Percentiles rank a stretch among this genome's conserved stretches.
These are phyloP conservation scores for Rossbeevera mucosa DNA, from an alignment of 768 basidiomycete genomes.

Conservation along the genomic window DNA sequence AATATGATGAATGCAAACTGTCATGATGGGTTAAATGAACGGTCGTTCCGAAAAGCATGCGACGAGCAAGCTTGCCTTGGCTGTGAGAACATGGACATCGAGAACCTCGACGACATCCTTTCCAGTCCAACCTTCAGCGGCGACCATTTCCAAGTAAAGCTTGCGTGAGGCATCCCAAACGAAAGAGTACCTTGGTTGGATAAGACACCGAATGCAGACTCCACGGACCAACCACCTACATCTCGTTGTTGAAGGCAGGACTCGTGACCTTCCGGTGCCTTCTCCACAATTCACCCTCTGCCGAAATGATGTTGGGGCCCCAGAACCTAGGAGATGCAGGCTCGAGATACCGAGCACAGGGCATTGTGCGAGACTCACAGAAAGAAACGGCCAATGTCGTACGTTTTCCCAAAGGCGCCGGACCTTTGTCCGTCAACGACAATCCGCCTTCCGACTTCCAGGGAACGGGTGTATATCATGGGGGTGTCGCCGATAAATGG, in stretches of 20 bases:
- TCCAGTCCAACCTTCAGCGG: slow-evolving; percentile 14
- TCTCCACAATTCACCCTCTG: slow-evolving; percentile 16
- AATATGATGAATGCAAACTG: slow-evolving; percentile 22
- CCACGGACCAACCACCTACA: slow-evolving; percentile 8
- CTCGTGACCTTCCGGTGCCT: slow-evolving; percentile 17
- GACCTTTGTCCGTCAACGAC: slow-evolving; percentile 16
- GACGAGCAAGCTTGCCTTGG: slow-evolving; percentile 12
- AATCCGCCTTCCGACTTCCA: slow-evolving; percentile 20
- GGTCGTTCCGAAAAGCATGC: neutral
- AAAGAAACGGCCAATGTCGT: slow-evolving; percentile 8
- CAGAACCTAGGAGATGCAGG: slow-evolving; percentile 7
- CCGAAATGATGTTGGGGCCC: slow-evolving; percentile 16
- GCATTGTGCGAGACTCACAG: slow-evolving; percentile 11
- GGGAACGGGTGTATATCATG: slow-evolving; percentile 18
- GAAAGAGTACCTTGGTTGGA: slow-evolving; percentile 13
- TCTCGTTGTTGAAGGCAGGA: slow-evolving; percentile 24
- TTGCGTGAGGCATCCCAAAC: slow-evolving; percentile 19
- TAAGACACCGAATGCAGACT: neutral
- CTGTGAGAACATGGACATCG: slow-evolving; percentile 12
- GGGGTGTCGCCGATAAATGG: slow-evolving; percentile 19
- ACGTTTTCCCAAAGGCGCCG: slow-evolving; percentile 18
- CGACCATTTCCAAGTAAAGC: slow-evolving; percentile 19
- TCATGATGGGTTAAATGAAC: neutral
- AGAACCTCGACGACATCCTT: slow-evolving; percentile 17
- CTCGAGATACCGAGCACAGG: neutral